Evolutionary conservation across 495 filamentous ascomycete species (phyloP).

Genomic region (Daldinia vernicosa): DNA sequence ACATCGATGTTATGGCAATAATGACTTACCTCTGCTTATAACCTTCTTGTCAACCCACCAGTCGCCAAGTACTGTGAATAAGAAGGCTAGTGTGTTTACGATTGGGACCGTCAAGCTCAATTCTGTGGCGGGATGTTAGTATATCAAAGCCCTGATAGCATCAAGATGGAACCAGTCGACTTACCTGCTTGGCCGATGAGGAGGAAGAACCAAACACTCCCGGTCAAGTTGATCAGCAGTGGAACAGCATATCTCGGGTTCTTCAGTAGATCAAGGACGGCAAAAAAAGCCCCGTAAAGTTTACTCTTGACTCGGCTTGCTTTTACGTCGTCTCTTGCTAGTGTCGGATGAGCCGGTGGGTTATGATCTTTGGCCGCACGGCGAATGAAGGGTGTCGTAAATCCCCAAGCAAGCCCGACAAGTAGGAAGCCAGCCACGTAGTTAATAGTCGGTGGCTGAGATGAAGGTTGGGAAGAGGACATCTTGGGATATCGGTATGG

Average conservation of each 20-base stretch:
- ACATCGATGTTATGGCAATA: constrained; percentile 1
- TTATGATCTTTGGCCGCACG: constrained; percentile 68
- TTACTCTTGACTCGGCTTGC: constrained; percentile 64
- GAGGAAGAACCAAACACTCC: constrained; percentile 97
- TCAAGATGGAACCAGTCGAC: constrained; percentile 42
- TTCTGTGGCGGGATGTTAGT: constrained; percentile 61
- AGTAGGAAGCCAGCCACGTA: constrained; percentile 89
- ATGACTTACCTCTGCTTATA: constrained; percentile 73
- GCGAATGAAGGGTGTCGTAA: constrained; percentile 79
- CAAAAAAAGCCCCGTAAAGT: constrained; percentile 68
- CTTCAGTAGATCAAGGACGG: constrained; percentile 77
- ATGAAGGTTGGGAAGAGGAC: constrained; percentile 36
- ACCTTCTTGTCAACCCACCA: constrained; percentile 94
- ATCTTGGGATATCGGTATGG: constrained; percentile 16
- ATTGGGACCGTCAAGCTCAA: constrained; percentile 93
- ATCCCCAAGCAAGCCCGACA: constrained; percentile 86
- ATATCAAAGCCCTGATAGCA: neutral
- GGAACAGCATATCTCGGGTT: constrained; percentile 87
- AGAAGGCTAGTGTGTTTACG: constrained; percentile 90
- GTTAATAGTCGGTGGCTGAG: constrained; percentile 71
- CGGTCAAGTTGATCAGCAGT: constrained; percentile 88
- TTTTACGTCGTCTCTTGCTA: constrained; percentile 52
- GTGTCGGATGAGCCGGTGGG: constrained; percentile 60
- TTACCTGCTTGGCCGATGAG: constrained; percentile 90
- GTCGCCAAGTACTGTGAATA: constrained; percentile 94